These are phyloP conservation scores for Setaria italica DNA, from an alignment of 202 grass and related monocot genomes.

Conservation along the genomic window DNA sequence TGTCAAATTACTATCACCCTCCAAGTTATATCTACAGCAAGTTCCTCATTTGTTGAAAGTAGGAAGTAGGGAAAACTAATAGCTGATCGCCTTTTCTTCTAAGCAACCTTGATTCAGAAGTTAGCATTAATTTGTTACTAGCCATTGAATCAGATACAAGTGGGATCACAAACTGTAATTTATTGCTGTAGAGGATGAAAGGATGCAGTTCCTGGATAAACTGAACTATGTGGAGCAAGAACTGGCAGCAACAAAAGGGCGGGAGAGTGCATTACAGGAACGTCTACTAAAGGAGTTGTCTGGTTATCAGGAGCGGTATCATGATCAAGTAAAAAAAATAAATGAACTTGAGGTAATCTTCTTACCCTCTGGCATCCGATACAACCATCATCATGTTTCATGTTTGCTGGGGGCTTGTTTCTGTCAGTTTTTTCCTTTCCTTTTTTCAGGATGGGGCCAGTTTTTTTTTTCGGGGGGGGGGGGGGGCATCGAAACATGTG, in stretches of 20 bases:
- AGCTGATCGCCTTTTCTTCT: constrained; percentile 21
- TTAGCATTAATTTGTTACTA: constrained; percentile 25
- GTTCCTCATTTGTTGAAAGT: background rate
- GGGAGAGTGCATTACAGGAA: constrained; percentile 79
- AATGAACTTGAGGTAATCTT: constrained; percentile 80
- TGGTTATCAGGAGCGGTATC: constrained; percentile 67
- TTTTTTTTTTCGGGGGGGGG: background rate
- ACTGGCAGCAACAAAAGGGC: constrained; percentile 79
- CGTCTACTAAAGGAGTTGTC: constrained; percentile 75
- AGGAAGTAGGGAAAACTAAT: constrained; percentile 12
- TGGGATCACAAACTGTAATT: constrained; percentile 19
- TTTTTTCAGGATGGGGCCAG: background rate
- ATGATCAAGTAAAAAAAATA: constrained; percentile 66
- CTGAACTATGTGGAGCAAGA: constrained; percentile 85
- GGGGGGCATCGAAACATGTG: background rate
- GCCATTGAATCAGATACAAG: constrained; percentile 32
- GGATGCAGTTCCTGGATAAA: constrained; percentile 62
- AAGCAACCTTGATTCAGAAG: constrained; percentile 13
- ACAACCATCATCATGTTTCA: background rate
- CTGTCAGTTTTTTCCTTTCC: background rate
- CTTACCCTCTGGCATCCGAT: background rate
- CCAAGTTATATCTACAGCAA: constrained; percentile 14
- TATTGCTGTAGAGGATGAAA: constrained; percentile 80
- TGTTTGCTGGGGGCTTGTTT: background rate
- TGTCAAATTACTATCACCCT: constrained; percentile 6